phyloP scores from a whole-genome alignment of 495 filamentous ascomycete genomes.

The Monascus purpureus region DNA sequence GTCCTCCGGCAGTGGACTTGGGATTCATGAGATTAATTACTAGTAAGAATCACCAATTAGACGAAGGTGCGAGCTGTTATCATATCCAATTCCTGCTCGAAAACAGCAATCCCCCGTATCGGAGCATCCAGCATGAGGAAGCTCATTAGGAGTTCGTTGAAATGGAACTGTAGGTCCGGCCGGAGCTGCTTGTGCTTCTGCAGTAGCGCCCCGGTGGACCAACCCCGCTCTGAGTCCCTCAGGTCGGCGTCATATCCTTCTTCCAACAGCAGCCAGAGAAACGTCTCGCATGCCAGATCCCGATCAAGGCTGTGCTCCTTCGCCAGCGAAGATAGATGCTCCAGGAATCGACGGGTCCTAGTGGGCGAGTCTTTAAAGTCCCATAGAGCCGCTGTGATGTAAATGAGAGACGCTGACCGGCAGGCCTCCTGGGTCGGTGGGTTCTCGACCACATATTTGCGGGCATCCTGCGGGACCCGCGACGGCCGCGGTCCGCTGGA shows the following conservation, averaged over 20 bases:
- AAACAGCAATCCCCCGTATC: constrained; percentile 19
- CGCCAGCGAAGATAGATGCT: constrained; percentile 12
- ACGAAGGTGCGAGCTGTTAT: no score
- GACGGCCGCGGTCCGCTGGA: constrained; percentile 32
- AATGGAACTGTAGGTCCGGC: constrained; percentile 27
- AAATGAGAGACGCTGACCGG: constrained; percentile 27
- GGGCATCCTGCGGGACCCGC: constrained; percentile 23
- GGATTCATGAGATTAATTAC: no score
- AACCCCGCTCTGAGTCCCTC: constrained; percentile 23
- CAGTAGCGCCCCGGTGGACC: constrained; percentile 26
- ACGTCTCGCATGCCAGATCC: constrained; percentile 27
- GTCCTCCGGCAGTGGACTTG: no score
- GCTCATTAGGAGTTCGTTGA: constrained; percentile 29
- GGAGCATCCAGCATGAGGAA: constrained; percentile 20
- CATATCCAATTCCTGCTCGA: constrained; percentile 16
- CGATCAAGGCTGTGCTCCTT: constrained; percentile 22
- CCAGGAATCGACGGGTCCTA: constrained; percentile 23
- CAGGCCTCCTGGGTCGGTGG: constrained; percentile 23
- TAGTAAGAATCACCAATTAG: no score
- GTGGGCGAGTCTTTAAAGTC: constrained; percentile 19
- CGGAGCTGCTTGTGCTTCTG: constrained; percentile 23
- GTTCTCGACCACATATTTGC: constrained; percentile 25
- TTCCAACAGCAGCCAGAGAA: constrained; percentile 29
- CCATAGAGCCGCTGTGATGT: constrained; percentile 26
- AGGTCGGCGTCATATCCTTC: constrained; percentile 24